Conservation (phyloP, 371 early-diverging fungal species). For the Dinochytrium kinnereticum region DNA sequence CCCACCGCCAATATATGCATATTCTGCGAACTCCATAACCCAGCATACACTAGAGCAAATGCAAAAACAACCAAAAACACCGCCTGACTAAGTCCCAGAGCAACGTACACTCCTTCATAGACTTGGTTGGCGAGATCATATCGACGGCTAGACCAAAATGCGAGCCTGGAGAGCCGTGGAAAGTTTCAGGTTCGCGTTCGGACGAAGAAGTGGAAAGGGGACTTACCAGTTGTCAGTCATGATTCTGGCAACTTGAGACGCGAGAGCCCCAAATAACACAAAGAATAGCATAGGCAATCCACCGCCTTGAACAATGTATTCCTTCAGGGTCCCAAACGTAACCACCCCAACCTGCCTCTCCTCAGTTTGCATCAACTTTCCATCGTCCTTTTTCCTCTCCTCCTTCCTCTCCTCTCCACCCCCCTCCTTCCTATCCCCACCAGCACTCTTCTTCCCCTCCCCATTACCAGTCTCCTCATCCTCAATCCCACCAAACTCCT, state of each 20-base stretch:
- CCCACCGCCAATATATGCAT: slow-evolving; percentile 63
- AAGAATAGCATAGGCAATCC: background rate
- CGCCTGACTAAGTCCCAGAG: slow-evolving; percentile 18
- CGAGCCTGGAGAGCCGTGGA: background rate
- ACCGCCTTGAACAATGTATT: slow-evolving; percentile 21
- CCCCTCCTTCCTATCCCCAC: background rate
- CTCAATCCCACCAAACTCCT: slow-evolving; percentile 20
- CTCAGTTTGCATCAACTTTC: slow-evolving; percentile 21
- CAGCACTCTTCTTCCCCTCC: slow-evolving; percentile 16
- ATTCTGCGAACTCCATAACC: slow-evolving; percentile 14
- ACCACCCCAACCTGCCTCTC: slow-evolving; percentile 28
- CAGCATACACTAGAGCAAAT: slow-evolving; percentile 2
- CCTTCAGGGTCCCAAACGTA: slow-evolving; percentile 3
- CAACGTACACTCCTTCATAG: slow-evolving; percentile 22
- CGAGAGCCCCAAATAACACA: slow-evolving; percentile 4
- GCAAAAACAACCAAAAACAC: slow-evolving; percentile 11
- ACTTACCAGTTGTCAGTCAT: slow-evolving; percentile 39
- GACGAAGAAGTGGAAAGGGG: background rate
- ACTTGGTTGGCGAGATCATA: background rate
- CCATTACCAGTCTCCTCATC: slow-evolving; percentile 22
- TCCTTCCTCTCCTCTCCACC: background rate
- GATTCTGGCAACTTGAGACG: slow-evolving; percentile 30
- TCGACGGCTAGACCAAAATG: slow-evolving; percentile 23
- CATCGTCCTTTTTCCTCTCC: slow-evolving; percentile 11
- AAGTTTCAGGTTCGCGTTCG: background rate